phyloP scores from a whole-genome alignment of 768 basidiomycete genomes.

The Lentinula edodes region DNA sequence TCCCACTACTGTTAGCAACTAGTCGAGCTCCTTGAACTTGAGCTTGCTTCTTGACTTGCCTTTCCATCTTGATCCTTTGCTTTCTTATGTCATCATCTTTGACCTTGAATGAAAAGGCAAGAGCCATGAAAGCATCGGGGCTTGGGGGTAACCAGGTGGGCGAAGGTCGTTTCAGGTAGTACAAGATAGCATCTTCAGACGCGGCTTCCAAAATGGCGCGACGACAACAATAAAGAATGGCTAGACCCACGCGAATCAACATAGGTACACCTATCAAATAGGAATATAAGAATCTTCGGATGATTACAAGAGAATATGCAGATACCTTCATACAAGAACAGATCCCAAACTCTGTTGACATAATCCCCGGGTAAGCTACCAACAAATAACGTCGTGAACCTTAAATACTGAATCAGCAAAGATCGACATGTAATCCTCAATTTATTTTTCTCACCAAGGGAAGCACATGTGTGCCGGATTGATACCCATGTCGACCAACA shows the following conservation, averaged over 20 bases:
- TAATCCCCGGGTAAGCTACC: slow-evolving; percentile 59
- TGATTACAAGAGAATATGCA: background rate
- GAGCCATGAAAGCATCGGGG: slow-evolving; percentile 58
- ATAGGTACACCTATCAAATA: slow-evolving; percentile 56
- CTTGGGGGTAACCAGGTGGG: slow-evolving; percentile 47
- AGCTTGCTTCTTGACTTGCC: slow-evolving; percentile 60
- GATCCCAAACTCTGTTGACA: slow-evolving; percentile 74
- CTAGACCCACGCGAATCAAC: slow-evolving; percentile 69
- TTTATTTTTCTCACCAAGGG: slow-evolving; percentile 43
- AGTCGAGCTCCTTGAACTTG: slow-evolving; percentile 16
- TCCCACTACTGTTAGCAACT: background rate
- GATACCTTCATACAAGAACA: slow-evolving; percentile 77
- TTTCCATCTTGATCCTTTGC: slow-evolving; percentile 69
- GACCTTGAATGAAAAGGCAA: slow-evolving; percentile 59
- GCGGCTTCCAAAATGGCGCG: slow-evolving; percentile 49
- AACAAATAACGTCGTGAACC: slow-evolving; percentile 73
- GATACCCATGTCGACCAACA: slow-evolving; percentile 63
- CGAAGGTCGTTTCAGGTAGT: slow-evolving; percentile 46
- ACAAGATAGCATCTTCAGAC: slow-evolving; percentile 41
- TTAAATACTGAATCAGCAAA: slow-evolving; percentile 17
- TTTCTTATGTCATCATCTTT: slow-evolving; percentile 79
- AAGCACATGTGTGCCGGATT: slow-evolving; percentile 51
- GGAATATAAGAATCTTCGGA: background rate
- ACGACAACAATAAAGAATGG: slow-evolving; percentile 55
- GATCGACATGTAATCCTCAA: slow-evolving; percentile 10